Evolutionary conservation across 768 basidiomycete species (phyloP).

Genomic region (Boletus speciosus): DNA sequence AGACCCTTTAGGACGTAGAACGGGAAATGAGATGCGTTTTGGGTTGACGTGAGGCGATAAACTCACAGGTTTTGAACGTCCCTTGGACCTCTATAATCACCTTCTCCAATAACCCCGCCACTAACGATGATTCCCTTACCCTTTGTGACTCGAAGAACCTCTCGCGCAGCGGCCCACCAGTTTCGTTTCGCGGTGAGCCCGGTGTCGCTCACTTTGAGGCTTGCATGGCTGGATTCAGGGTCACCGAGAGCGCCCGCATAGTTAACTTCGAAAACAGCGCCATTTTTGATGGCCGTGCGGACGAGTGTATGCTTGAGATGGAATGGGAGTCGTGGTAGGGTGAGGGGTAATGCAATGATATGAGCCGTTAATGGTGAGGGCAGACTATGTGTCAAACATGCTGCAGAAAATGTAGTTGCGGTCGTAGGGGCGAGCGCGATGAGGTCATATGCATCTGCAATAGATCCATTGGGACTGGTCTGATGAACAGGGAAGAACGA

Average conservation of each 20-base stretch:
- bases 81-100: constrained; percentile 64
- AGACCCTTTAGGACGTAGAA: constrained; percentile 43
- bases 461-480: constrained; percentile 65
- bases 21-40: background rate
- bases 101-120: constrained; percentile 57
- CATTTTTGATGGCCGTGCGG: constrained; percentile 76
- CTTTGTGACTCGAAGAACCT: constrained; percentile 76
- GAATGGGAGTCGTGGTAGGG: constrained; percentile 73
- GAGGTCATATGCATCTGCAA: constrained; percentile 70
- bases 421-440: constrained; percentile 76
- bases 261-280: constrained; percentile 77
- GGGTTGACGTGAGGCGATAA: background rate
- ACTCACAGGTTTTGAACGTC: constrained; percentile 77
- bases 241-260: constrained; percentile 74
- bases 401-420: constrained; percentile 65
- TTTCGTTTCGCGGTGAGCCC: constrained; percentile 63
- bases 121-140: constrained; percentile 74
- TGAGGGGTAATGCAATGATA: constrained; percentile 76
- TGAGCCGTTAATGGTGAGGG: constrained; percentile 78
- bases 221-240: constrained; percentile 42
- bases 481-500: constrained; percentile 25
- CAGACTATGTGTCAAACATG: constrained; percentile 74
- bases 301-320: constrained; percentile 81
- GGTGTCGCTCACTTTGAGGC: constrained; percentile 49
- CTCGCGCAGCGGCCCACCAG: constrained; percentile 80